Evolutionary conservation across 495 filamentous ascomycete species (phyloP).

Genomic region (Arthonia radiata): DNA sequence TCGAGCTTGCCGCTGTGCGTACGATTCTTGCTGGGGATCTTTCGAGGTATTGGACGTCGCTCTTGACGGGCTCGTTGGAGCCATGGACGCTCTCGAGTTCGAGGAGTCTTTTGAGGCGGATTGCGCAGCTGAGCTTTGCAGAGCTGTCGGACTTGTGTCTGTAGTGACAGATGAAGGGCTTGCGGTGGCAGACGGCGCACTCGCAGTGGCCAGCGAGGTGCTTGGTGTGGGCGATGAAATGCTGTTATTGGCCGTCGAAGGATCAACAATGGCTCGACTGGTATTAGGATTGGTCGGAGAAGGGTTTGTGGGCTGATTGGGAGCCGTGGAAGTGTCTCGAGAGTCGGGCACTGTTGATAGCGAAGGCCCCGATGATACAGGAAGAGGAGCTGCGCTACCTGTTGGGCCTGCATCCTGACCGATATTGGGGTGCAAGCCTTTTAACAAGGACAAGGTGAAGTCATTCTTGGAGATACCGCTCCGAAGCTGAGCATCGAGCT

Average conservation of each 20-base stretch:
- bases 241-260: too few species aligned
- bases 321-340: too few species aligned
- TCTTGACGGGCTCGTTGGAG: background rate
- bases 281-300: too few species aligned
- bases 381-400: too few species aligned
- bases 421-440: too few species aligned
- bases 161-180: slow-evolving; percentile 1
- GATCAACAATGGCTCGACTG: too few species aligned
- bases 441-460: slow-evolving; percentile 27
- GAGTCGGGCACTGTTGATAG: too few species aligned
- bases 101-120: slow-evolving; percentile 4
- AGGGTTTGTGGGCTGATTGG: too few species aligned
- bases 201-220: slow-evolving; percentile 12
- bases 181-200: slow-evolving; percentile 1
- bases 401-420: too few species aligned
- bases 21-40: slow-evolving; percentile 7
- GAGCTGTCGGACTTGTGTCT: slow-evolving; percentile 5
- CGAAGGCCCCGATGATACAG: too few species aligned
- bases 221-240: too few species aligned
- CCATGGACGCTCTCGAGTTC: slow-evolving; percentile 9
- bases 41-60: background rate
- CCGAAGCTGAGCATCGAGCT: slow-evolving; percentile 39
- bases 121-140: slow-evolving; percentile 11
- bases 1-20: slow-evolving; percentile 24
- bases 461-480: slow-evolving; percentile 32